Conservation (phyloP, 257 asterid genomes). For the Fraxinus quadrangulata region DNA sequence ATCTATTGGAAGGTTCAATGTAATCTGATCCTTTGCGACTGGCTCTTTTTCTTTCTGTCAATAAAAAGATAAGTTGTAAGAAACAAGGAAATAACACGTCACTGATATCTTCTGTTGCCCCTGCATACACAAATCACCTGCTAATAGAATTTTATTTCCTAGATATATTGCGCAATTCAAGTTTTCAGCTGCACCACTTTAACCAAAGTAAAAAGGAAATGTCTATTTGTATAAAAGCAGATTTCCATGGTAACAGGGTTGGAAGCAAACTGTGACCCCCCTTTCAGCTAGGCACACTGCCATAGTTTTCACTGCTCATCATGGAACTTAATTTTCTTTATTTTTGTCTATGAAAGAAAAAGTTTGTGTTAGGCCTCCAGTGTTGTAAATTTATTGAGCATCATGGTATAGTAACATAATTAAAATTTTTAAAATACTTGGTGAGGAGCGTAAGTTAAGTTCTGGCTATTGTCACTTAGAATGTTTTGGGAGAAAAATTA, state of each 20-base stretch:
- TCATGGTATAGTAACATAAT: neutral
- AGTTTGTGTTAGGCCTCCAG: neutral
- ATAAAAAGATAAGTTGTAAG: neutral
- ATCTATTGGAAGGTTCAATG: neutral
- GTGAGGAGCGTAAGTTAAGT: neutral
- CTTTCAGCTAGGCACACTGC: neutral
- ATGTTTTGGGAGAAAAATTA: neutral
- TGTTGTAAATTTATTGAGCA: neutral
- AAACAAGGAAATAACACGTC: neutral
- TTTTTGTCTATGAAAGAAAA: neutral
- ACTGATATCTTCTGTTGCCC: neutral
- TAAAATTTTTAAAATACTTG: neutral
- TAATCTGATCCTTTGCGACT: neutral
- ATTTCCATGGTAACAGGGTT: neutral
- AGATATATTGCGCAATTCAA: neutral
- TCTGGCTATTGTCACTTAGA: neutral
- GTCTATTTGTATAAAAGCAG: neutral
- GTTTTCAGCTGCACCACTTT: neutral
- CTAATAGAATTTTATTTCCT: neutral
- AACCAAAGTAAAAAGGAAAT: neutral
- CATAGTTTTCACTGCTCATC: neutral
- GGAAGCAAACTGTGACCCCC: neutral
- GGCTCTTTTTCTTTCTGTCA: neutral
- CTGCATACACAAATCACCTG: neutral
- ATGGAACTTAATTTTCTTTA: neutral